phyloP scores from a whole-genome alignment of 2,329 filamentous ascomycete genomes.

The Dactylellina drechsleri region DNA sequence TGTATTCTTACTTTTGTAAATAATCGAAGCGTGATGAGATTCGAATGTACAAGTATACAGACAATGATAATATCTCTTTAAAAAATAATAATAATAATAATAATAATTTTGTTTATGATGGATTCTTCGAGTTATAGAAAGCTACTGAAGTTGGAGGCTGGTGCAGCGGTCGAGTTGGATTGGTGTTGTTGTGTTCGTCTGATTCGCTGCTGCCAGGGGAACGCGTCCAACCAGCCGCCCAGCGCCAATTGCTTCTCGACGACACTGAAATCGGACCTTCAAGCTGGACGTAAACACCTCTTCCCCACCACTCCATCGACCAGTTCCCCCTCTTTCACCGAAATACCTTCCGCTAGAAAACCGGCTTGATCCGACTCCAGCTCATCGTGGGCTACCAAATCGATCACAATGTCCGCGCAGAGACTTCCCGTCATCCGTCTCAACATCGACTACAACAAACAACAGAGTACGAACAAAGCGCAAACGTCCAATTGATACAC shows the following conservation, averaged over 20 bases:
- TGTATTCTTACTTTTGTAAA: neutral
- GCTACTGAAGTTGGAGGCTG: neutral
- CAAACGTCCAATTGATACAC: slow-evolving; percentile 18
- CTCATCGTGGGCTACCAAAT: slow-evolving; percentile 37
- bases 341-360: neutral
- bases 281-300: slow-evolving; percentile 40
- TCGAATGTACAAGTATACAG: neutral
- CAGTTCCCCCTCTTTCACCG: slow-evolving; percentile 6
- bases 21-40: neutral
- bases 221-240: slow-evolving; percentile 51
- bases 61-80: no score
- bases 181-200: slow-evolving; percentile 30
- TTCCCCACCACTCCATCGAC: slow-evolving; percentile 14
- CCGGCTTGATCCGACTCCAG: slow-evolving; percentile 15
- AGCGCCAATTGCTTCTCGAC: slow-evolving; percentile 29
- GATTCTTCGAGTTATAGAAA: neutral
- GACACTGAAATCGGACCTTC: slow-evolving; percentile 41
- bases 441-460: slow-evolving; percentile 80
- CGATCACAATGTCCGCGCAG: slow-evolving; percentile 46
- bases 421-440: slow-evolving; percentile 57
- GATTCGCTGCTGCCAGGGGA: slow-evolving; percentile 46
- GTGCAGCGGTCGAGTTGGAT: neutral
- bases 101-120: no score
- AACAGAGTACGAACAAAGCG: slow-evolving; percentile 72
- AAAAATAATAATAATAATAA: no score